Conservation (phyloP, 495 filamentous ascomycete species). For the Oidiodendron maius region DNA sequence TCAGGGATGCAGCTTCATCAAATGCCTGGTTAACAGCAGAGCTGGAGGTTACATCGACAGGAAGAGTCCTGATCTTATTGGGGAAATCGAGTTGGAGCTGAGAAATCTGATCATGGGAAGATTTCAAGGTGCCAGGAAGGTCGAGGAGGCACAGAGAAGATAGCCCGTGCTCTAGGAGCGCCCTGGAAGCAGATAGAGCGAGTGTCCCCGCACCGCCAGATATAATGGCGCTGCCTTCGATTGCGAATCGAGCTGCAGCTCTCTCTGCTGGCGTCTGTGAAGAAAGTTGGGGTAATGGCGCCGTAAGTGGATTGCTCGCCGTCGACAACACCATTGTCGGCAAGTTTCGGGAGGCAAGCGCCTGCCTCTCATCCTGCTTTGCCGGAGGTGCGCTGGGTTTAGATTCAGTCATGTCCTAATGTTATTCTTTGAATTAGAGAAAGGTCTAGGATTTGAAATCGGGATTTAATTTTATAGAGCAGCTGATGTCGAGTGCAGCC, state of each 20-base stretch:
- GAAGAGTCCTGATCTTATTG: slow-evolving; percentile 33
- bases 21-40: slow-evolving; percentile 41
- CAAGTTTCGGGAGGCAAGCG: too few relatives aligned
- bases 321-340: too few relatives aligned
- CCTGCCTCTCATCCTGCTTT: too few relatives aligned
- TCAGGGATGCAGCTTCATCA: slow-evolving; percentile 24
- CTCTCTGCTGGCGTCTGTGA: too few relatives aligned
- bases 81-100: slow-evolving; percentile 48
- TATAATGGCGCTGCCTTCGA: too few relatives aligned
- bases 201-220: slow-evolving; percentile 69
- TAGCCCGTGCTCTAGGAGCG: slow-evolving; percentile 68
- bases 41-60: slow-evolving; percentile 56
- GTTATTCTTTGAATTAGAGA: background rate
- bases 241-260: too few relatives aligned
- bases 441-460: background rate
- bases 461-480: too few relatives aligned
- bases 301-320: too few relatives aligned
- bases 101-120: slow-evolving; percentile 36
- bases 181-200: slow-evolving; percentile 49
- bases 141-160: slow-evolving; percentile 58
- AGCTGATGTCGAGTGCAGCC: too few relatives aligned
- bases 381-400: too few relatives aligned
- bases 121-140: slow-evolving; percentile 34
- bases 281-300: too few relatives aligned
- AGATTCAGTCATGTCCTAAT: too few relatives aligned